Percentiles rank a stretch among this genome's conserved stretches.
Evolutionary conservation across 257 asterid genomes (phyloP).

Genomic region (Lantana camara): DNA sequence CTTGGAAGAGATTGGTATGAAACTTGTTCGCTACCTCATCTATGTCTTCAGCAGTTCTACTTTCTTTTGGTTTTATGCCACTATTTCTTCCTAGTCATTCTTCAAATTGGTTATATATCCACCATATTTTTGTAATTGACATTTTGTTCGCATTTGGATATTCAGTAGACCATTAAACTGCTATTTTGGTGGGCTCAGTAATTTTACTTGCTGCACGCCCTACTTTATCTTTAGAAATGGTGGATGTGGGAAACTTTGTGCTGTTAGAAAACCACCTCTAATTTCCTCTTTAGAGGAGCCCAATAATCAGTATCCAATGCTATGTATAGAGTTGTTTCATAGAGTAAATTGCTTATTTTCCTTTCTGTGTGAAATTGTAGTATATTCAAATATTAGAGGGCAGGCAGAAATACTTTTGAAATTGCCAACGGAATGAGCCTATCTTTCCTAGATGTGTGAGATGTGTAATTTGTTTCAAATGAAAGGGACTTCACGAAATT

Average conservation of each 20-base stretch:
- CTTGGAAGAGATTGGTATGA: slow-evolving; percentile 91
- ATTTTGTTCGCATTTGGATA: slow-evolving; percentile 5
- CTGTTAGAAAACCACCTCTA: slow-evolving; percentile 15
- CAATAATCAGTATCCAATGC: neutral
- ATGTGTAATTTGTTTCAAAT: neutral
- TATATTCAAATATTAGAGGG: slow-evolving; percentile 2
- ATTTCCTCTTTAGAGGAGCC: slow-evolving; percentile 16
- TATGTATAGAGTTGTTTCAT: neutral
- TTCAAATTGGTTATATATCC: slow-evolving; percentile 5
- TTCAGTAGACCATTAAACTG: slow-evolving; percentile 2
- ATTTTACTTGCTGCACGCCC: slow-evolving; percentile 3
- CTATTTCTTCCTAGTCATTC: neutral
- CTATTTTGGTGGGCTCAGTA: slow-evolving; percentile 19
- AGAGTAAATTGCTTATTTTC: slow-evolving; percentile 13
- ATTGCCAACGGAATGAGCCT: neutral
- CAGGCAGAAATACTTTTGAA: slow-evolving; percentile 17
- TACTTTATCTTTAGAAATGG: too few relatives aligned
- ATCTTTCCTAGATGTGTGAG: neutral
- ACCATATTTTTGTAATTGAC: slow-evolving; percentile 19
- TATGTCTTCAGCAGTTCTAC: slow-evolving; percentile 17
- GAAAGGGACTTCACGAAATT: slow-evolving; percentile 2
- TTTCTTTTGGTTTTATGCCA: neutral
- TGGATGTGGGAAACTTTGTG: slow-evolving; percentile 6
- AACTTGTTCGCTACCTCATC: slow-evolving; percentile 15
- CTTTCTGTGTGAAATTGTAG: slow-evolving; percentile 10